Conservation (phyloP, 495 filamentous ascomycete species). For the Xylaria cubensis region DNA sequence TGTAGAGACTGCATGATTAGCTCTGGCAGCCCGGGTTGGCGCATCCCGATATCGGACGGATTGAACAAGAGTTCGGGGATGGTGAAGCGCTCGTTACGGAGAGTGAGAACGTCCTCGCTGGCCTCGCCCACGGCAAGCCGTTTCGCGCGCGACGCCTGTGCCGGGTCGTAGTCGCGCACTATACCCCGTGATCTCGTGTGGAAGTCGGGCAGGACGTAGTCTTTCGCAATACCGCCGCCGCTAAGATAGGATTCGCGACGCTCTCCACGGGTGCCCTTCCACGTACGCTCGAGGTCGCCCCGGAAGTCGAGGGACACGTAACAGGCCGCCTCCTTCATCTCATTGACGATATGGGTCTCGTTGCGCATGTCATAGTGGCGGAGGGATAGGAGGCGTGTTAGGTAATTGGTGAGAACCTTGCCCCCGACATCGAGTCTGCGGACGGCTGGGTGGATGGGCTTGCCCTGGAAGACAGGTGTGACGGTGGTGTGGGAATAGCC, state of each 20-base stretch:
- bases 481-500: constrained; percentile 96
- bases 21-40: constrained; percentile 81
- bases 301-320: constrained; percentile 83
- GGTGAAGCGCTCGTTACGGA: constrained; percentile 90
- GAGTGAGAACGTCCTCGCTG: constrained; percentile 81
- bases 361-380: constrained; percentile 94
- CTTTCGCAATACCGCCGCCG: constrained; percentile 79
- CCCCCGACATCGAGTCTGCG: constrained; percentile 91
- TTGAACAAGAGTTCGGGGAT: constrained; percentile 91
- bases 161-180: constrained; percentile 77
- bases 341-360: constrained; percentile 89
- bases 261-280: constrained; percentile 77
- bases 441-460: constrained; percentile 78
- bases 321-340: constrained; percentile 91
- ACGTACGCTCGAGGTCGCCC: constrained; percentile 77
- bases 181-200: constrained; percentile 76
- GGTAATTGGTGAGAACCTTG: constrained; percentile 91
- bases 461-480: constrained; percentile 81
- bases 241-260: constrained; percentile 47
- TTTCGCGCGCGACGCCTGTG: constrained; percentile 58
- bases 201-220: constrained; percentile 94
- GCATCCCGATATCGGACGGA: constrained; percentile 85
- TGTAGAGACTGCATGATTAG: constrained; percentile 80
- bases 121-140: constrained; percentile 63
- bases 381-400: constrained; percentile 87